Conservation (phyloP, 2,329 filamentous ascomycete genomes). For the Claviceps pazoutovae region DNA sequence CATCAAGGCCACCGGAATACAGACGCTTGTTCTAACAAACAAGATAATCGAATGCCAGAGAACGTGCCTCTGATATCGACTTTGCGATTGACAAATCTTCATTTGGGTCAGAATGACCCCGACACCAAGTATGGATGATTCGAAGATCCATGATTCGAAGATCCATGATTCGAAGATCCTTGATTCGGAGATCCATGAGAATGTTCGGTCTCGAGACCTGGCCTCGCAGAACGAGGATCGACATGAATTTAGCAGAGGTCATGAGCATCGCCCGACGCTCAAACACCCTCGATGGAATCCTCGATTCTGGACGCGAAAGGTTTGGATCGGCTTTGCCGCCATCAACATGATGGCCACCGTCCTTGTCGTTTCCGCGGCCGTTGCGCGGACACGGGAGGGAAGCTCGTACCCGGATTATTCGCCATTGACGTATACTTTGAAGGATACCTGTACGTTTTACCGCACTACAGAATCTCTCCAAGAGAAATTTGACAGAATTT, state of each 20-base stretch:
- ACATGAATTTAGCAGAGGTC: slow-evolving; percentile 9
- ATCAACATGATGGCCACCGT: slow-evolving; percentile 30
- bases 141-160: background rate
- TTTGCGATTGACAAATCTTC: no score
- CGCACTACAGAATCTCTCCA: background rate
- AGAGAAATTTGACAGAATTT: background rate
- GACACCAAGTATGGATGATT: no score
- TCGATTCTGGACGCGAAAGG: slow-evolving; percentile 37
- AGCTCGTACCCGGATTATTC: slow-evolving; percentile 33
- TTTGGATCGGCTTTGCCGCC: slow-evolving; percentile 29
- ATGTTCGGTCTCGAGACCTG: slow-evolving; percentile 12
- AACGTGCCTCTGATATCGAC: no score
- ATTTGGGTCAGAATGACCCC: no score
- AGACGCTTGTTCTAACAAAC: no score
- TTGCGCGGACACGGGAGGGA: slow-evolving; percentile 24
- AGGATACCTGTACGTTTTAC: slow-evolving; percentile 32
- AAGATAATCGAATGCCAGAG: no score
- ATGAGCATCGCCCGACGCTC: slow-evolving; percentile 11
- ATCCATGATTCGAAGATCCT: background rate
- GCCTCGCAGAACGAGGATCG: slow-evolving; percentile 16
- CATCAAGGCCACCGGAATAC: no score
- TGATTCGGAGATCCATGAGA: background rate
- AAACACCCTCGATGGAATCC: slow-evolving; percentile 31
- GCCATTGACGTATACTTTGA: slow-evolving; percentile 30
- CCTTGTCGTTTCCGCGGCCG: slow-evolving; percentile 32